Percentiles rank a stretch among this genome's conserved stretches.
Evolutionary conservation across 1,284 basidiomycete species (phyloP).

Genomic region (Fomitiporia mediterranea): DNA sequence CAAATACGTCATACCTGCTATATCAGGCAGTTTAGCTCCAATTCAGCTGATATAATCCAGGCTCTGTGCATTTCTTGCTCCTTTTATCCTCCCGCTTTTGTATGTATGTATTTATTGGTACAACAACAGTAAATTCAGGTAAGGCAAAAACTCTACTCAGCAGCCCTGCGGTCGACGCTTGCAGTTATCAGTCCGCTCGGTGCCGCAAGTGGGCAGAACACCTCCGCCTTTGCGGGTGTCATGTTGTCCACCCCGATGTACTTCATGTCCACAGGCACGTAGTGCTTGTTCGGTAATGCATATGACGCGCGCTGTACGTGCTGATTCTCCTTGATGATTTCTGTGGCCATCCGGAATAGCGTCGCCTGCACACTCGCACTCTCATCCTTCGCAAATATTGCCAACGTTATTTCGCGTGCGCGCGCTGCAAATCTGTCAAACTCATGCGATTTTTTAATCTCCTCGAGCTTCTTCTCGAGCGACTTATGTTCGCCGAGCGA

Average conservation of each 20-base stretch:
- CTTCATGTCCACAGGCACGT: conserved; percentile 77
- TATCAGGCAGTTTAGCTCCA: background rate
- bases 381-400: conserved; percentile 82
- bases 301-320: conserved; percentile 66
- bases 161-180: conserved; percentile 39
- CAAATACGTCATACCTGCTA: background rate
- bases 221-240: conserved; percentile 66
- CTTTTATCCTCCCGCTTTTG: background rate
- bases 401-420: conserved; percentile 67
- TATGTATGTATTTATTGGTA: conserved; percentile 23
- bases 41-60: background rate
- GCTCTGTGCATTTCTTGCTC: background rate
- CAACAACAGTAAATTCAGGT: no score
- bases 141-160: no score
- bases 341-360: conserved; percentile 83
- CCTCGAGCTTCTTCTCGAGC: background rate
- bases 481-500: conserved; percentile 3
- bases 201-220: conserved; percentile 76
- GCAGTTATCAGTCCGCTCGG: conserved; percentile 50
- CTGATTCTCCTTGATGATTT: conserved; percentile 63
- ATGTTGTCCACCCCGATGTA: conserved; percentile 53
- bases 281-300: conserved; percentile 90
- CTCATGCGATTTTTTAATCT: conserved; percentile 49
- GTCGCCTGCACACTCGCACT: conserved; percentile 91
- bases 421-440: conserved; percentile 49